Base-by-base conservation (phyloP, 108 stramenopile species). In the Cyclotella cryptica region DNA sequence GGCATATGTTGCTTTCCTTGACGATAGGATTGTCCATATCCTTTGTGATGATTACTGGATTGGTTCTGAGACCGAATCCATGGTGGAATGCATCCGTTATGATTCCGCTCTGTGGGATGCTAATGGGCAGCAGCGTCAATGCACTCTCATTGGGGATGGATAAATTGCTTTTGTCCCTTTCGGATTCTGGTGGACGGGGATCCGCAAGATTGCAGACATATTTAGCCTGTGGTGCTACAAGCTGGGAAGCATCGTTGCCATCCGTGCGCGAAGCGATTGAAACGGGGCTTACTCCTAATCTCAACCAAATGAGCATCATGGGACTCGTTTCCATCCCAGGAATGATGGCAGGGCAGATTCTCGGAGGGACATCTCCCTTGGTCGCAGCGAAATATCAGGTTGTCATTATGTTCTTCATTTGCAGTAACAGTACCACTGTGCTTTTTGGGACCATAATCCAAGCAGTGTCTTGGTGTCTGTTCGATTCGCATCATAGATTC, bases 341-440 rank as follows among this genome's bases (percentile, higher is more conserved):
- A 10, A 97, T 97, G 94, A 95, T 97, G 96, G 93, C 94, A 10
- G 94, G 96, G 5, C 94, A 95, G 58, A 84, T 95, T 2, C 69
- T 97, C 17, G 93, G 91, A 4, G 94, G 96, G 30, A 65, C 84
- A 9, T 44, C 80, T n/a, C 88, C 90, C 13, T 71, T 67, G 15
- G 75, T 87, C 61, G 94, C 94, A 22, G 96, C 96, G n/a, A 45
- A 83, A 53, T 97, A 95, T 82, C 96, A 97, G 77, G 85, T 92
- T 55, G 63, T 95, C 18, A 95, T 97, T 59, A 84, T 88, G 68
- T 94, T 86, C 60, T 85, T 95, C 35, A 92, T 95, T 57, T 79
- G 80, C 10, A 67, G 22, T 82, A 86, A 67, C 74, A 79, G 27
- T 51, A 63, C 40, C 12, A 41, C 35, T 18, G 39, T 63, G 11